Percentiles rank a stretch among this genome's conserved stretches.
These are phyloP conservation scores for Podospora bellae-mahoneyi DNA, from an alignment of 495 filamentous ascomycete genomes.

Conservation along the genomic window DNA sequence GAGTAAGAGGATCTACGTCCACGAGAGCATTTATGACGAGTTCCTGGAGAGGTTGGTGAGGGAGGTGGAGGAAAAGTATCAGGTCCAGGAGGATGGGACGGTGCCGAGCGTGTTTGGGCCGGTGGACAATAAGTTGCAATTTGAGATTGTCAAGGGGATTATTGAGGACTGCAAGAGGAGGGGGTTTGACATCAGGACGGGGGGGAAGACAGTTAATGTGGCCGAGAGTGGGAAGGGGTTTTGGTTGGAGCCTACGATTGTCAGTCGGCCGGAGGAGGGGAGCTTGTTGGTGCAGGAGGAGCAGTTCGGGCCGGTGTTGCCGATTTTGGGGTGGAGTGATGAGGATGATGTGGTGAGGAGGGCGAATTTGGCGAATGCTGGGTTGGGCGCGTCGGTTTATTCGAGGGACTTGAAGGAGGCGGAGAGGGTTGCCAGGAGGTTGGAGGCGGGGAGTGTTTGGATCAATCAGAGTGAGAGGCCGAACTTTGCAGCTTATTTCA, in stretches of 20 bases:
- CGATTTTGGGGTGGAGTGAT: slow-evolving; percentile 53
- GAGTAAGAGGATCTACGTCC: slow-evolving; percentile 65
- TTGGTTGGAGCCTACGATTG: slow-evolving; percentile 49
- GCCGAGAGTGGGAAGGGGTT: slow-evolving; percentile 36
- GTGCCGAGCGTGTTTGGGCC: slow-evolving; percentile 50
- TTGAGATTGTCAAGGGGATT: slow-evolving; percentile 49
- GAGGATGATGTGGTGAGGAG: slow-evolving; percentile 56
- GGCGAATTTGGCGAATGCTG: slow-evolving; percentile 55
- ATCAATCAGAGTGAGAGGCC: slow-evolving; percentile 53
- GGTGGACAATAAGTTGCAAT: slow-evolving; percentile 60
- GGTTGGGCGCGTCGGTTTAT: slow-evolving; percentile 58
- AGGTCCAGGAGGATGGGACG: slow-evolving; percentile 46
- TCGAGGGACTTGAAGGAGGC: slow-evolving; percentile 50
- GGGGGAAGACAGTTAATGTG: slow-evolving; percentile 31
- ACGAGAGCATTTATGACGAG: slow-evolving; percentile 61
- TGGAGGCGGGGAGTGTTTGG: slow-evolving; percentile 57
- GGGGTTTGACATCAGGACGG: slow-evolving; percentile 43
- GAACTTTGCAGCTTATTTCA: slow-evolving; percentile 55
- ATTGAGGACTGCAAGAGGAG: slow-evolving; percentile 44
- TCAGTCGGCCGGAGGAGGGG: slow-evolving; percentile 47
- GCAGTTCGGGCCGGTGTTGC: slow-evolving; percentile 56
- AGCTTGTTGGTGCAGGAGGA: slow-evolving; percentile 46
- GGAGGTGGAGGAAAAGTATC: slow-evolving; percentile 49
- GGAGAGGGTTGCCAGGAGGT: slow-evolving; percentile 45
- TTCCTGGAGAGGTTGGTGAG: slow-evolving; percentile 56